Percentiles rank a stretch among this genome's conserved stretches.
phyloP scores from a whole-genome alignment of 2,329 filamentous ascomycete genomes.

The Phoma sp. region DNA sequence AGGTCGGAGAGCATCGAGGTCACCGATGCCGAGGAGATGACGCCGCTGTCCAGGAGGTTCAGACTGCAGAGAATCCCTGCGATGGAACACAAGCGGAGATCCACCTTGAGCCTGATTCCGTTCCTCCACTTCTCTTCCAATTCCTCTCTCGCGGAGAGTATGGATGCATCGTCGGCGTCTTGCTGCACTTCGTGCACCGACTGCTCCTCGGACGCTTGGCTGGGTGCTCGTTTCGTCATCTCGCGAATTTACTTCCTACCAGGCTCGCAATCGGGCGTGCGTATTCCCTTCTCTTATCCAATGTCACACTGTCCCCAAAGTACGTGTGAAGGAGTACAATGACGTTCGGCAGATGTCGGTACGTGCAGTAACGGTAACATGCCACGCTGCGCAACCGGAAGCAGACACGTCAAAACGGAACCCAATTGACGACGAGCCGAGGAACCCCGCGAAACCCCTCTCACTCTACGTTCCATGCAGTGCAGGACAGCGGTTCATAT shows the following conservation, averaged over 20 bases:
- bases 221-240: constrained; percentile 25
- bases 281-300: not conserved
- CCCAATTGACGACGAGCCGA: not conserved
- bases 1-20: constrained; percentile 72
- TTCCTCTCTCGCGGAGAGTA: constrained; percentile 18
- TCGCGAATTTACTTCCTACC: not conserved
- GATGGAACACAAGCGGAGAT: constrained; percentile 72
- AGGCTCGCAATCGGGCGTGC: not conserved
- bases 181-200: constrained; percentile 25
- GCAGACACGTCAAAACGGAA: not conserved
- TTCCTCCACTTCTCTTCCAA: constrained; percentile 48
- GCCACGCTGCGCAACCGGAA: not conserved
- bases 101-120: constrained; percentile 66
- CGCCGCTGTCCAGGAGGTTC: constrained; percentile 72
- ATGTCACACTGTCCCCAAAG: not conserved
- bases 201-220: constrained; percentile 21
- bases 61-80: constrained; percentile 73
- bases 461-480: not conserved
- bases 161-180: constrained; percentile 14
- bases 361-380: not conserved
- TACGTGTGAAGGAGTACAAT: not conserved
- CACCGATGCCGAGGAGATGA: constrained; percentile 72
- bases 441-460: not conserved
- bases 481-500: constrained; percentile 4
- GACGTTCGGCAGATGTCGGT: not conserved